Evolutionary conservation across 2,329 filamentous ascomycete species (phyloP).

Genomic region (Fusarium denticulatum): DNA sequence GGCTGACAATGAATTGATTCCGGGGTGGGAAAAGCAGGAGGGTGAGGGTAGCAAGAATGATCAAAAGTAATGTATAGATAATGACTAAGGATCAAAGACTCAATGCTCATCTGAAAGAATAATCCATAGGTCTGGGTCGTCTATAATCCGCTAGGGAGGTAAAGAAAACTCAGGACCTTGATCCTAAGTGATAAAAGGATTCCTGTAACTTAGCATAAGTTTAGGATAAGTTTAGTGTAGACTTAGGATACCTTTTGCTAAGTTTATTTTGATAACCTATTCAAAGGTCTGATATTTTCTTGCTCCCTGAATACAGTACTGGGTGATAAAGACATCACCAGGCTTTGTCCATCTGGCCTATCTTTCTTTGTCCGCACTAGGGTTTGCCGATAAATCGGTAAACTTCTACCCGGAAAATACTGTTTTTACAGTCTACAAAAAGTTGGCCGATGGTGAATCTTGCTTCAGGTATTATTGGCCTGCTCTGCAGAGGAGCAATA

Average conservation of each 20-base stretch:
- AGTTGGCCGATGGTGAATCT: neutral
- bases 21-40: conserved; percentile 47
- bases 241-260: too few species aligned
- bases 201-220: too few species aligned
- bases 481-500: too few species aligned
- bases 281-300: too few species aligned
- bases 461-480: neutral
- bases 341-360: neutral
- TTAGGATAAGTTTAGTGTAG: too few species aligned
- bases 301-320: neutral
- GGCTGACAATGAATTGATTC: conserved; percentile 55
- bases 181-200: too few species aligned
- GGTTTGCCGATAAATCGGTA: too few species aligned
- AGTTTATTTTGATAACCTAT: too few species aligned
- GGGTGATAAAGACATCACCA: neutral
- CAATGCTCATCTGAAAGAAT: neutral
- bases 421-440: accelerated
- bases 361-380: neutral
- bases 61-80: neutral
- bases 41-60: neutral
- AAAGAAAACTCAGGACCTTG: too few species aligned
- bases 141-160: neutral
- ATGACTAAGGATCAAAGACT: neutral
- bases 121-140: neutral
- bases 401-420: neutral